Base-by-base conservation (phyloP, 2,329 filamentous ascomycete species). In the Colletotrichum musae region DNA sequence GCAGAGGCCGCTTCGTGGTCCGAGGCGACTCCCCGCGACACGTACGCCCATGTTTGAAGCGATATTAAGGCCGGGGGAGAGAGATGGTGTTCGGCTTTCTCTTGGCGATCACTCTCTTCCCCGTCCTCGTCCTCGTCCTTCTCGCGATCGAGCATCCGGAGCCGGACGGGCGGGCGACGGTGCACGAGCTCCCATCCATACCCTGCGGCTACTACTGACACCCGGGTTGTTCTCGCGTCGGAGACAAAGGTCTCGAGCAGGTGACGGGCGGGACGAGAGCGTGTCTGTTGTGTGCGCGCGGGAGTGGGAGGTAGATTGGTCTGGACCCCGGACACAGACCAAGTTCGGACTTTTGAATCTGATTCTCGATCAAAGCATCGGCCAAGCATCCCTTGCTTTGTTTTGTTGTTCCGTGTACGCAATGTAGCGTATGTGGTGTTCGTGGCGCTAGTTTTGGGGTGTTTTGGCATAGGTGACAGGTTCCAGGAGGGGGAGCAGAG, bases 1-100 rank as follows among this genome's bases (percentile, higher is more conserved):
- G 32, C 52, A 54, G 52, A 54, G 51, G 18, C 51, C 51, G n/a
- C 28, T 16, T 36, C n/a, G 51, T 36, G 52, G 52, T 41, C 52
- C 32, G 52, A 32, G 52, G 9, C 16, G 21, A 6, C 28, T 16
- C 6, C 13, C 41, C 13, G 41, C 41, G 41, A 36, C 32, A 36
- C 32, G 32, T 36, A 36, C 10, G 32, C 32, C 28, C 32, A 36
- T 36, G 32, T 36, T 36, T 36, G 32, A 36, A 36, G 32, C 32
- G 32, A 36, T 10, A 7, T 36, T 36, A 36, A 6, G 32, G 32
- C 7, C 9, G 7, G 9, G 32, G 32, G 10, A 36, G 32, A 10
- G 32, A 36, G 32, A 36, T 36, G 32, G 32, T 36, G 32, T 36
- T 36, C 32, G 9, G 32, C 32, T 36, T 36, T 36, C 32, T 36